Conservation (phyloP, 352 stramenopile species). For the Phytopythium helicoides region DNA sequence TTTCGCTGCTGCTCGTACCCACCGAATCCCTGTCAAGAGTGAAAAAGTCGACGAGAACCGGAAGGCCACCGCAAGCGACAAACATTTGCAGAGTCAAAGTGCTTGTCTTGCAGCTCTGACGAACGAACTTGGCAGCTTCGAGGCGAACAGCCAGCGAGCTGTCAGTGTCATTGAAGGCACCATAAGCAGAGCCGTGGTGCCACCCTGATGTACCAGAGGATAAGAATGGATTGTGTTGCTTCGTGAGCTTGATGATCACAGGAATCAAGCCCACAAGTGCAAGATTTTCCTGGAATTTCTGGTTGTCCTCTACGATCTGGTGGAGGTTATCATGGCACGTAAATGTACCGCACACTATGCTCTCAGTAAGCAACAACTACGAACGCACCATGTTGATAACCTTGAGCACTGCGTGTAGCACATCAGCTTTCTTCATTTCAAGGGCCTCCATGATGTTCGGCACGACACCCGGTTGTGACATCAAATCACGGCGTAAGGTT, state of each 20-base stretch:
- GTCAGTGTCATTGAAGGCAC: conserved; percentile 13
- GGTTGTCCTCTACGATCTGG: conserved; percentile 89
- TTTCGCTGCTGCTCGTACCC: conserved; percentile 12
- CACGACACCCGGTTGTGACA: conserved; percentile 90
- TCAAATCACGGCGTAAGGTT: conserved; percentile 70
- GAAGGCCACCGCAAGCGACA: conserved; percentile 88
- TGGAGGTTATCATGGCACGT: conserved; percentile 1
- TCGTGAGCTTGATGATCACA: conserved; percentile 88
- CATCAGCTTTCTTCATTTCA: conserved; percentile 90
- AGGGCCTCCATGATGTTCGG: conserved; percentile 93
- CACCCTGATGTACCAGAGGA: conserved; percentile 10
- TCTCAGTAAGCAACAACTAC: background rate
- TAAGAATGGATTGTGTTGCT: conserved; percentile 41
- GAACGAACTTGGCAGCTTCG: conserved; percentile 87
- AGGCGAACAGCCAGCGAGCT: conserved; percentile 68
- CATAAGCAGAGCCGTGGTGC: background rate
- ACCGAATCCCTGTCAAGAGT: conserved; percentile 18
- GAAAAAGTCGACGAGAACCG: conserved; percentile 84
- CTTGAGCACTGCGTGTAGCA: conserved; percentile 80
- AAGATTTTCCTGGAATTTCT: conserved; percentile 91
- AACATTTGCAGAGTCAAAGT: conserved; percentile 92
- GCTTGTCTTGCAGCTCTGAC: conserved; percentile 86
- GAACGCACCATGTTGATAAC: conserved; percentile 83
- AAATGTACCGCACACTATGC: background rate
- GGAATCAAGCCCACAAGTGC: conserved; percentile 89